A percentile compares a stretch with the other conserved stretches of the same genome.
Conservation (phyloP, 2,329 filamentous ascomycete genomes). For the Dendryphion nanum region DNA sequence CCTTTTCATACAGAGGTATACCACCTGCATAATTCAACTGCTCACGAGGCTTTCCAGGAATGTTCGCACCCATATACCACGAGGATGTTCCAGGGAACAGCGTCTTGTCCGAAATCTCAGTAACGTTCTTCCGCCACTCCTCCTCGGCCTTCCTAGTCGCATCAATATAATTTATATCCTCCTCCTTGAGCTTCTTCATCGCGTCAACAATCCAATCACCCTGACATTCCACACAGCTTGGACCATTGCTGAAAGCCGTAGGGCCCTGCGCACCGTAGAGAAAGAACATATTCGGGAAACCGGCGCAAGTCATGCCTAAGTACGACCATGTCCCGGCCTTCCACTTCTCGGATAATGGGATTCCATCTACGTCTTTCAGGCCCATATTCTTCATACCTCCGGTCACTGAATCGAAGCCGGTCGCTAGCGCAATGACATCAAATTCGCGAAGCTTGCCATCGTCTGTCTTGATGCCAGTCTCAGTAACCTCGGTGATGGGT, state of each 20-base stretch:
- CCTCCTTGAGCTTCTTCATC: slow-evolving; percentile 38
- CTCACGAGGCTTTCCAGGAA: slow-evolving; percentile 47
- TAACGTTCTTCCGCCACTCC: slow-evolving; percentile 42
- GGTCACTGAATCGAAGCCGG: slow-evolving; percentile 48
- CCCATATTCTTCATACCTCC: slow-evolving; percentile 43
- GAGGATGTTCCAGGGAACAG: slow-evolving; percentile 41
- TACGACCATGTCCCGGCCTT: slow-evolving; percentile 42
- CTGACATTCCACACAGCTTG: slow-evolving; percentile 46
- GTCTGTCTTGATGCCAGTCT: slow-evolving; percentile 40
- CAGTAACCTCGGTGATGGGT: slow-evolving; percentile 40
- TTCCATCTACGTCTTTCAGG: slow-evolving; percentile 36
- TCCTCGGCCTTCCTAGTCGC: slow-evolving; percentile 43
- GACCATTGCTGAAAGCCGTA: slow-evolving; percentile 48
- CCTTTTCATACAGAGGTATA: slow-evolving; percentile 39
- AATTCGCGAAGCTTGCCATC: slow-evolving; percentile 44
- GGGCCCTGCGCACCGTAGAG: slow-evolving; percentile 48
- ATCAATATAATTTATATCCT: slow-evolving; percentile 42
- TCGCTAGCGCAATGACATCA: slow-evolving; percentile 46
- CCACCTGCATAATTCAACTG: slow-evolving; percentile 47
- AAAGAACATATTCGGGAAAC: slow-evolving; percentile 46
- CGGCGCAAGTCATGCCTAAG: slow-evolving; percentile 43
- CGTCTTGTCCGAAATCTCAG: slow-evolving; percentile 41
- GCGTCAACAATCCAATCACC: slow-evolving; percentile 47
- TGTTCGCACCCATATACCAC: slow-evolving; percentile 48
- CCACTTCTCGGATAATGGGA: slow-evolving; percentile 41